phyloP scores from a whole-genome alignment of 225 moss, liverwort and hornwort genomes.

The Ulota crispa region DNA sequence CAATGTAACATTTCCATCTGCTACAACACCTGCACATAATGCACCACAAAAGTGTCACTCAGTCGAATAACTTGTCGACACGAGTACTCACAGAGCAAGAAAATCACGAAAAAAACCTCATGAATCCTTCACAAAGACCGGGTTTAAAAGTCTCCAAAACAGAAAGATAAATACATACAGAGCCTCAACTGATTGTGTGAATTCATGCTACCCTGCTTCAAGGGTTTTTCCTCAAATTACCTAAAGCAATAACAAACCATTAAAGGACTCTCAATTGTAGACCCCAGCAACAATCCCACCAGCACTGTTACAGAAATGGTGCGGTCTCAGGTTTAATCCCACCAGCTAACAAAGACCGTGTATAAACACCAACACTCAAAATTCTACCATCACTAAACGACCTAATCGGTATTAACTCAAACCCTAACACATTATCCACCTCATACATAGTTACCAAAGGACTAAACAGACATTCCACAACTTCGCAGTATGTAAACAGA shows the following conservation, averaged over 20 bases:
- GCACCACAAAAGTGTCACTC: not conserved
- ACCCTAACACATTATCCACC: slow-evolving; percentile 14
- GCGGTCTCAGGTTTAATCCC: not conserved
- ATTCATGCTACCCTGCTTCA: slow-evolving; percentile 2
- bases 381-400: not conserved
- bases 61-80: not conserved
- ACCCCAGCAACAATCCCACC: not conserved
- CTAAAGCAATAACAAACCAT: not conserved
- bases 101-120: not conserved
- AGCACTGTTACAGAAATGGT: not conserved
- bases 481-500: not conserved
- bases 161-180: not conserved
- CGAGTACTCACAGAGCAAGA: not conserved
- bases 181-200: not conserved
- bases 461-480: not conserved
- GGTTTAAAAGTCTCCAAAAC: not conserved
- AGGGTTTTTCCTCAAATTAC: not conserved
- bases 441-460: not conserved
- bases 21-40: slow-evolving; percentile 60
- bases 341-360: not conserved
- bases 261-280: not conserved
- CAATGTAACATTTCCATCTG: slow-evolving; percentile 92
- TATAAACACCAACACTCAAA: not conserved
- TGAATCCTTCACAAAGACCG: not conserved
- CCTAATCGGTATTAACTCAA: not conserved